phyloP scores from a whole-genome alignment of 108 stramenopile species.

The Pseudonitzschia multistriata region DNA sequence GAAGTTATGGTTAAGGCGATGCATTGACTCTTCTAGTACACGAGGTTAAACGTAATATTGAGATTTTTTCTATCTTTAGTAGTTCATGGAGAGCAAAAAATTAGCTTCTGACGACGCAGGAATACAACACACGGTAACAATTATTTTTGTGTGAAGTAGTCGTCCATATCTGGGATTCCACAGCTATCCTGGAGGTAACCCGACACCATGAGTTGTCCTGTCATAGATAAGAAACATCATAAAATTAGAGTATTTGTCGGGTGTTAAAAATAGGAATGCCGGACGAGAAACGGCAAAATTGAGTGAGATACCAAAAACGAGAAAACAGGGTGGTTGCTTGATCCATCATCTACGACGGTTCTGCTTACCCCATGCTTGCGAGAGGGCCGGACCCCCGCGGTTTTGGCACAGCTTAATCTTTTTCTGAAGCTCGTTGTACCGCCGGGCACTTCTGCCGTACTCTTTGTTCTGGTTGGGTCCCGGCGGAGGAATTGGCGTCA shows the following conservation, averaged over 20 bases:
- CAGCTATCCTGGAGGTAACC: constrained; percentile 85
- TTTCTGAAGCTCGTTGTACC: constrained; percentile 76
- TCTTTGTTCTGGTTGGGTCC: constrained; percentile 69
- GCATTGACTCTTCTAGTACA: too few relatives aligned
- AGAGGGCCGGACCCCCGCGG: constrained; percentile 50
- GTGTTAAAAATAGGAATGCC: neutral
- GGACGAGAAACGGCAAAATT: neutral
- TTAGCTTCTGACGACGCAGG: too few relatives aligned
- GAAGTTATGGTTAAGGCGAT: too few relatives aligned
- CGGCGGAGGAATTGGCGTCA: constrained; percentile 56
- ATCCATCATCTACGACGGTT: neutral
- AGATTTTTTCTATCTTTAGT: too few relatives aligned
- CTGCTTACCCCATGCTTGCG: constrained; percentile 62
- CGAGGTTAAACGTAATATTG: too few relatives aligned
- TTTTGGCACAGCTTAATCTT: constrained; percentile 87
- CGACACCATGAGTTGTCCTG: constrained; percentile 65
- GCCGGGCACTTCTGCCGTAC: constrained; percentile 67
- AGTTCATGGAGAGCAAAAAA: too few relatives aligned
- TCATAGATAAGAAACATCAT: neutral
- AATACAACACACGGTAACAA: neutral
- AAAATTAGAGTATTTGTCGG: neutral
- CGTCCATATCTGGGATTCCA: constrained; percentile 81
- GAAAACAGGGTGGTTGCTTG: neutral
- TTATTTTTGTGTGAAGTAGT: constrained; percentile 70
- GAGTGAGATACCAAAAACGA: neutral